Base-by-base conservation (phyloP, 164 flowering plant genomes). In the Piper longum region DNA sequence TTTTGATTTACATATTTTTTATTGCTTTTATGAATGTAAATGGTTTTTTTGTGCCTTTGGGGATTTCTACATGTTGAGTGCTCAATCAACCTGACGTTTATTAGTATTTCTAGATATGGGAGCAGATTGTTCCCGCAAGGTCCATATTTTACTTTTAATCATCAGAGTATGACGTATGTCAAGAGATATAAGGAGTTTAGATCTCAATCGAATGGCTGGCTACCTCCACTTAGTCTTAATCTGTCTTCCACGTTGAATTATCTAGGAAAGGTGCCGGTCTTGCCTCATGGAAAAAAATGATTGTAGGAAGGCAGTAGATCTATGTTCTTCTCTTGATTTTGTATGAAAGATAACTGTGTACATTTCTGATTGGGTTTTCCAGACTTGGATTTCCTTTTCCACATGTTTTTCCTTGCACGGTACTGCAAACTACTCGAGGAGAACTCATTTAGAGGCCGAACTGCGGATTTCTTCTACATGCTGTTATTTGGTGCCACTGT, bases 391-490 rank as follows among this genome's bases (percentile, higher is more conserved):
- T 95, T 95, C 67, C 72, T 95, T 72, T 95, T 95, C 73, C 99
- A 95, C 77, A 95, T 95, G 99, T 95, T 95, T 78, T 95, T 95
- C 72, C 96, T 91, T 61, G 96, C 96, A 48, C 88, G 99, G 55
- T 95, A 95, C 82, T 95, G 97, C 90, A 95, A 91, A 73, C 96
- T 95, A 71, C 99, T 95, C 62, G 99, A 95, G 74, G 99, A 95
- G 80, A 95, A 95, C 67, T 91, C 99, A 5, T 95, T 95, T 74
- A 82, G 99, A 78, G 96, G 99, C 70, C 83, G 87, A 75, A 91
- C 99, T 9, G 97, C 99, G 40, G 99, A 95, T 77, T 95, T 95
- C 83, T 87, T 95, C 75, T 95, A 88, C 75, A 95, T 95, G 99
- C 91, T 95, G 19, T 77, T 95, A 65, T 95, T 95, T 82, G 99